Evolutionary conservation across 768 basidiomycete species (phyloP).

Genomic region (Kwoniella sp.): DNA sequence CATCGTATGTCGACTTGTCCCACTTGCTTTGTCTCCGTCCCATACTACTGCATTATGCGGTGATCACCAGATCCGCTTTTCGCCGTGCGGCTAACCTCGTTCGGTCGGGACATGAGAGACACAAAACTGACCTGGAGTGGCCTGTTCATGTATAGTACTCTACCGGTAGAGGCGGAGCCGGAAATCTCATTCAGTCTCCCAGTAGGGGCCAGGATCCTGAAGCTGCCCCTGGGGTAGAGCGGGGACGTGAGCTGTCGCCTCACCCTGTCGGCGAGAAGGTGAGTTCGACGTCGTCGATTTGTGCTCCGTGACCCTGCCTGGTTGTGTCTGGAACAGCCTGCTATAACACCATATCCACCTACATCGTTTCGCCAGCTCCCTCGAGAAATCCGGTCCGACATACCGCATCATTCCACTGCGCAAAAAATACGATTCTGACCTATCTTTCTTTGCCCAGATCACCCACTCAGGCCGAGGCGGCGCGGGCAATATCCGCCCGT

Average conservation of each 20-base stretch:
- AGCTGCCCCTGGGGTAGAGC: conserved; percentile 38
- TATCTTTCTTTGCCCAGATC: conserved; percentile 30
- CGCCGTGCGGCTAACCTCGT: no score
- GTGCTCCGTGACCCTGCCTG: no score
- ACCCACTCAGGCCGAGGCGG: conserved; percentile 72
- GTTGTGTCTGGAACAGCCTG: no score
- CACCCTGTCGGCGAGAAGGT: conserved; percentile 37
- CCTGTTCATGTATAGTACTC: conserved; percentile 44
- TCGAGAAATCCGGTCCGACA: no score
- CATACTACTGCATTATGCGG: neutral
- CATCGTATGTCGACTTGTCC: conserved; percentile 33
- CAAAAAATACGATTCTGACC: no score
- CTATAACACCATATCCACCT: no score
- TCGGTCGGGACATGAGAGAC: no score
- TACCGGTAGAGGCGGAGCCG: conserved; percentile 52
- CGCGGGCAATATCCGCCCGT: conserved; percentile 68
- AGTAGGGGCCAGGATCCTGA: conserved; percentile 42
- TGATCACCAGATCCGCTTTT: no score
- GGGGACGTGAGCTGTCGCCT: conserved; percentile 44
- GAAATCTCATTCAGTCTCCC: conserved; percentile 50
- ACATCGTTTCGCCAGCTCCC: no score
- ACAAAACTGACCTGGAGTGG: no score
- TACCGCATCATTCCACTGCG: no score
- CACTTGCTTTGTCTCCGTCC: neutral
- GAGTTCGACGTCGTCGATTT: no score